Evolutionary conservation across 2,329 filamentous ascomycete genomes (phyloP), one percentile per base, ranked within the genome.

Genomic region (Magnaporthales sp.): DNA sequence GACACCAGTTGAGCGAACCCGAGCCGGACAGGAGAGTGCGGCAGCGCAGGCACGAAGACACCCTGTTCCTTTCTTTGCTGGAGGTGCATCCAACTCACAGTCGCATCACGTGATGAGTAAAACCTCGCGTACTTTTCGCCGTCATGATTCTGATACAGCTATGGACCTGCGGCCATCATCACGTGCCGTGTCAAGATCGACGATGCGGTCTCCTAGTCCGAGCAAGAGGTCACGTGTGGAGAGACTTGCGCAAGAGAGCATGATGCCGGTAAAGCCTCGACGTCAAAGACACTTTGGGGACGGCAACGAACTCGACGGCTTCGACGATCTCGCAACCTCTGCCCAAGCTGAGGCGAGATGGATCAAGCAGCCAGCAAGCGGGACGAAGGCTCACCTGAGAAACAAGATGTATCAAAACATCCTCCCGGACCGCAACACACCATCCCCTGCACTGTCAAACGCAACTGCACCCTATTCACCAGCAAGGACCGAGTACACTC

Each of bases 271-370:
- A 11, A 91, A 89, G 75, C 92, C 92, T 3, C 83, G 86, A 46
- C 83, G 87, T 56, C 82, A 83, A 68, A 85, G 88, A 62, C 87
- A 91, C 72, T 99, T 96, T 78, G 95, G 95, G 13, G 92, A 97
- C 76, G 95, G 95, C 19, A 91, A 90, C 68, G 95, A 99, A 77
- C 83, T 99, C 38, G 94, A 98, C 71, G 88, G 86, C 2, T 98
- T 99, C 75, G 95, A 99, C 75, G 95, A 99, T 77, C 80, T 99
- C 67, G 94, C 94, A 1, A 98, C 93, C 0, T 97, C 93, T 19
- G 87, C 85, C 13, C 87, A 90, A 68, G 85, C 87, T 15, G 95
- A 99, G 77, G 92, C 88, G 69, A 91, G 87, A 72, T 99, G 87
- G 73, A 83, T 93, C 69, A 96, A 93, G 76, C 88, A 91, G 72